phyloP scores from a whole-genome alignment of 164 flowering plant species.

The Tetracentron sinense region DNA sequence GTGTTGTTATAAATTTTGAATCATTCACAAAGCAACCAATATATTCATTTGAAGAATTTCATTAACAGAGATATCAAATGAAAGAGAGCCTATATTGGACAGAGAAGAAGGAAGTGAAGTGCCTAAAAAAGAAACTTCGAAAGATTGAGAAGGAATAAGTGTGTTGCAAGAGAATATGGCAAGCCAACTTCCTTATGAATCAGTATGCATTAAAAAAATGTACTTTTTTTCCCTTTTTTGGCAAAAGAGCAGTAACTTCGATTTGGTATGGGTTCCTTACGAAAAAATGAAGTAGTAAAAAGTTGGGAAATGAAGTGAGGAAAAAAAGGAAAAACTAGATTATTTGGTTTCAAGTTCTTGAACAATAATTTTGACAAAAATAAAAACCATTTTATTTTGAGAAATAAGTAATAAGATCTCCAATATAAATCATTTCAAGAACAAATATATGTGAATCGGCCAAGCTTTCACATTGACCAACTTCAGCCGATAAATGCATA shows the following conservation, averaged over 20 bases:
- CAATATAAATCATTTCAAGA: neutral
- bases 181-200: neutral
- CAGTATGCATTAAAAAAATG: neutral
- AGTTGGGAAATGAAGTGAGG: neutral
- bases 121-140: neutral
- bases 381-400: neutral
- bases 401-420: neutral
- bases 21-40: no score
- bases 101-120: neutral
- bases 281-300: neutral
- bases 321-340: neutral
- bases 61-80: neutral
- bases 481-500: neutral
- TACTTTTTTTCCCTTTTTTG: neutral
- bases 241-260: neutral
- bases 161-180: neutral
- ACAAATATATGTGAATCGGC: neutral
- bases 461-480: neutral
- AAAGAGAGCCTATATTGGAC: neutral
- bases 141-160: neutral
- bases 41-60: neutral
- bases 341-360: neutral
- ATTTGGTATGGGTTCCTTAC: neutral
- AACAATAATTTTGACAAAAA: no score
- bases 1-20: neutral